phyloP scores from a whole-genome alignment of 176 grass and related monocot species.

The Miscanthus lutarioriparius region DNA sequence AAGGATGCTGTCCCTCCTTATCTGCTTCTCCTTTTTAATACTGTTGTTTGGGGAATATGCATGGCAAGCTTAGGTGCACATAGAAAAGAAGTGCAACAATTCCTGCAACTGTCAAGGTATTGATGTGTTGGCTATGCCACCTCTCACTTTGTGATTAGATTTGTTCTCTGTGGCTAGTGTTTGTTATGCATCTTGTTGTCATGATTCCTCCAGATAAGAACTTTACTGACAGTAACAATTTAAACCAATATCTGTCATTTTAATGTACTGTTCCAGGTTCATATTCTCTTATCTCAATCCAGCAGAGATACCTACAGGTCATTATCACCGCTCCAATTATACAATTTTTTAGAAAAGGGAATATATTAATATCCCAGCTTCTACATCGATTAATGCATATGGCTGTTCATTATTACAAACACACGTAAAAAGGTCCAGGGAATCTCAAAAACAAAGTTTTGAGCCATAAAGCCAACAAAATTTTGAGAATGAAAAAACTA shows the following conservation, averaged over 20 bases:
- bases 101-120: slow-evolving; percentile 42
- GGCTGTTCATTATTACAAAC: too few relatives aligned
- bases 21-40: slow-evolving; percentile 26
- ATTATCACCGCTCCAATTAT: slow-evolving; percentile 51
- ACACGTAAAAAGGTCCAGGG: too few relatives aligned
- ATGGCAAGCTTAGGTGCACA: slow-evolving; percentile 30
- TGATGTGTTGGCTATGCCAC: slow-evolving; percentile 39
- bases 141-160: slow-evolving; percentile 31
- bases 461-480: too few relatives aligned
- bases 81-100: slow-evolving; percentile 35
- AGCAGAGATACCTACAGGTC: slow-evolving; percentile 46
- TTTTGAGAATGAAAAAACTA: too few relatives aligned
- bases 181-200: slow-evolving; percentile 45
- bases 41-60: slow-evolving; percentile 19
- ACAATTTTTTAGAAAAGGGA: background rate
- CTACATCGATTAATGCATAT: too few relatives aligned
- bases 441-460: too few relatives aligned
- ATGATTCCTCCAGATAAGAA: slow-evolving; percentile 64
- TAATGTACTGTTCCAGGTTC: slow-evolving; percentile 55
- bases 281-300: slow-evolving; percentile 59
- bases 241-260: slow-evolving; percentile 54
- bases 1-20: slow-evolving; percentile 23
- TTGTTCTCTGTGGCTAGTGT: slow-evolving; percentile 45
- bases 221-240: slow-evolving; percentile 45
- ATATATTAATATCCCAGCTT: too few relatives aligned